Conservation (phyloP, 345 rosid genomes). For the Mangifera indica region DNA sequence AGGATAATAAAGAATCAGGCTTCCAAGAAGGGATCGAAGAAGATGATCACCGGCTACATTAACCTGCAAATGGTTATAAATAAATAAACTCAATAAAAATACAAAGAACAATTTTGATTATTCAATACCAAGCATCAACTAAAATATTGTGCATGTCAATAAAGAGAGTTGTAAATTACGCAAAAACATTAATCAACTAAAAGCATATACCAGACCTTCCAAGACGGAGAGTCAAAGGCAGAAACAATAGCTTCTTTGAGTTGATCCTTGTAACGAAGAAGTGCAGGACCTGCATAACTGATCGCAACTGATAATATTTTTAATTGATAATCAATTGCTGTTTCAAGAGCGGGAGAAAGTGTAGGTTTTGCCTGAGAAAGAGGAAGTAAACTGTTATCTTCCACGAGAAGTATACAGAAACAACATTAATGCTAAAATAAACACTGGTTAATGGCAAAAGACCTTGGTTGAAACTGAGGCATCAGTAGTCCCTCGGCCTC, state of each 20-base stretch:
- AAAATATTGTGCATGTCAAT: slow-evolving; percentile 1
- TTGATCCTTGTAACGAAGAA: slow-evolving; percentile 71
- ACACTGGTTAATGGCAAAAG: slow-evolving; percentile 25
- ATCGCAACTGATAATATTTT: slow-evolving; percentile 85
- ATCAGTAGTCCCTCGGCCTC: slow-evolving; percentile 63
- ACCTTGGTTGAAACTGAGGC: slow-evolving; percentile 68
- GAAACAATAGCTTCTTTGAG: slow-evolving; percentile 69
- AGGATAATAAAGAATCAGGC: slow-evolving; percentile 88
- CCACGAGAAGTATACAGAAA: slow-evolving; percentile 21
- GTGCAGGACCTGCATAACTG: slow-evolving; percentile 82
- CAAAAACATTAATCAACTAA: slow-evolving; percentile 13
- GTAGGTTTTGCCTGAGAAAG: slow-evolving; percentile 60
- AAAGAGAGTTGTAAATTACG: slow-evolving; percentile 6
- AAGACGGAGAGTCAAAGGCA: slow-evolving; percentile 90
- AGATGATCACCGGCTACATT: slow-evolving; percentile 95
- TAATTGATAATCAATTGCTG: slow-evolving; percentile 89
- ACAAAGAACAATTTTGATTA: not conserved
- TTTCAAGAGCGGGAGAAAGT: slow-evolving; percentile 93
- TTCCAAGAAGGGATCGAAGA: slow-evolving; percentile 86
- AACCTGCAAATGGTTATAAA: slow-evolving; percentile 48
- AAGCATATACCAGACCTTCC: slow-evolving; percentile 66
- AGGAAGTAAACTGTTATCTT: slow-evolving; percentile 18
- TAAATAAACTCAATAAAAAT: slow-evolving; percentile 14
- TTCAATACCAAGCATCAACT: not conserved
- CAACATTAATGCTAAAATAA: slow-evolving; percentile 18